Conservation (phyloP, 352 stramenopile genomes). For the Pelagophyceae sp. region DNA sequence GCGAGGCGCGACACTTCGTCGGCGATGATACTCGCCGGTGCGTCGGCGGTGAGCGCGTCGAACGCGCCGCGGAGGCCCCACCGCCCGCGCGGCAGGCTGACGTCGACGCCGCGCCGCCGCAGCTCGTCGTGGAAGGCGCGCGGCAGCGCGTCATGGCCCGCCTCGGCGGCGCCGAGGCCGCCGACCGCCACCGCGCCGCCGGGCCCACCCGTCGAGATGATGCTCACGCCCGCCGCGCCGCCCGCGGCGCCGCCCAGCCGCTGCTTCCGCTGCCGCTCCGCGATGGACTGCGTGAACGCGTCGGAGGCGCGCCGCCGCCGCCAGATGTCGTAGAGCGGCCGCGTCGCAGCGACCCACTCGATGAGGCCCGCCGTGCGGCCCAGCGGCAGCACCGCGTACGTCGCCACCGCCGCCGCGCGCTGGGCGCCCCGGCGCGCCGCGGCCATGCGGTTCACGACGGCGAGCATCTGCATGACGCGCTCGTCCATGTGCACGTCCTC, state of each 20-base stretch:
- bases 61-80: background rate
- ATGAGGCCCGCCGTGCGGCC: constrained; percentile 20
- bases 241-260: background rate
- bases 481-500: constrained; percentile 76
- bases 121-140: constrained; percentile 15
- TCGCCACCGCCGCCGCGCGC: background rate
- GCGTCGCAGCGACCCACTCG: constrained; percentile 27
- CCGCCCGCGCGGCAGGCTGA: background rate
- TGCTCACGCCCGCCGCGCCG: background rate
- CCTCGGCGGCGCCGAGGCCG: background rate
- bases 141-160: constrained; percentile 16
- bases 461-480: constrained; percentile 74
- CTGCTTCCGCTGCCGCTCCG: constrained; percentile 9
- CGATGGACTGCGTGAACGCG: constrained; percentile 14
- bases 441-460: constrained; percentile 59
- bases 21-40: constrained; percentile 8
- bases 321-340: constrained; percentile 25
- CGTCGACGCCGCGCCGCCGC: background rate
- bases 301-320: background rate
- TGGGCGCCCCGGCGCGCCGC: constrained; percentile 13
- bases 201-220: too few relatives aligned
- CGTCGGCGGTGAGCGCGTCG: background rate
- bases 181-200: background rate
- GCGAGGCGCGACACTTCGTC: constrained; percentile 2
- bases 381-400: constrained; percentile 30